Evolutionary conservation across 345 rosid genomes (phyloP).

Genomic region (Psidium guajava): DNA sequence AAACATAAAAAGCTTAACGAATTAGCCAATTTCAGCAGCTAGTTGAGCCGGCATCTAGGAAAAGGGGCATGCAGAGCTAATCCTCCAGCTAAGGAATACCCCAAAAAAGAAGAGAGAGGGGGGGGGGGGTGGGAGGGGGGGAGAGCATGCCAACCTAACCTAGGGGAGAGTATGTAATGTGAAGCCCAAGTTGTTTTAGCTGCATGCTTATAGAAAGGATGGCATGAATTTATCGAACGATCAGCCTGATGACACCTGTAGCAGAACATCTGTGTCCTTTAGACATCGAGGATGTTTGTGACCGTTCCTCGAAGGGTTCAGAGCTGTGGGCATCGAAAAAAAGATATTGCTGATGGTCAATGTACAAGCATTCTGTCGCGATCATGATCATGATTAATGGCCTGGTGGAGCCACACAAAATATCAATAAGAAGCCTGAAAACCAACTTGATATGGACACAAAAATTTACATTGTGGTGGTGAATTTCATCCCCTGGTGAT

Average conservation of each 20-base stretch:
- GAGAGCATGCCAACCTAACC: not conserved
- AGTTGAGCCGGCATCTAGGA: not conserved
- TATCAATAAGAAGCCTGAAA: not conserved
- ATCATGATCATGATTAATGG: not conserved
- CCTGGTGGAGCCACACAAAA: not conserved
- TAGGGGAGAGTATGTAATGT: not conserved
- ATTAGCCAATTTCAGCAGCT: not conserved
- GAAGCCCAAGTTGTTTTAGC: not conserved
- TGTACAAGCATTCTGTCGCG: not conserved
- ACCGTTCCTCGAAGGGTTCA: not conserved
- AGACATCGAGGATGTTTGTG: not conserved
- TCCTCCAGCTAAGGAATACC: not conserved
- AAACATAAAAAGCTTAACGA: not conserved
- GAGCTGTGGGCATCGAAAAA: not conserved
- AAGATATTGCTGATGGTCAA: not conserved
- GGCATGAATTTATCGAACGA: not conserved
- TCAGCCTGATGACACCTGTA: not conserved
- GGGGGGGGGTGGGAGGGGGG: too few relatives aligned
- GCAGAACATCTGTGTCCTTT: not conserved
- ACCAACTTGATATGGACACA: not conserved
- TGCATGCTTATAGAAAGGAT: not conserved
- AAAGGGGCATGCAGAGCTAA: not conserved
- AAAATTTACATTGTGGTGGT: not conserved
- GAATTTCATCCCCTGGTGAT: not conserved
- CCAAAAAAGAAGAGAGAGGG: too few relatives aligned